Evolutionary conservation across 2,329 filamentous ascomycete genomes (phyloP), one percentile per base, ranked within the genome.

Genomic region (Pyrenophora teres): DNA sequence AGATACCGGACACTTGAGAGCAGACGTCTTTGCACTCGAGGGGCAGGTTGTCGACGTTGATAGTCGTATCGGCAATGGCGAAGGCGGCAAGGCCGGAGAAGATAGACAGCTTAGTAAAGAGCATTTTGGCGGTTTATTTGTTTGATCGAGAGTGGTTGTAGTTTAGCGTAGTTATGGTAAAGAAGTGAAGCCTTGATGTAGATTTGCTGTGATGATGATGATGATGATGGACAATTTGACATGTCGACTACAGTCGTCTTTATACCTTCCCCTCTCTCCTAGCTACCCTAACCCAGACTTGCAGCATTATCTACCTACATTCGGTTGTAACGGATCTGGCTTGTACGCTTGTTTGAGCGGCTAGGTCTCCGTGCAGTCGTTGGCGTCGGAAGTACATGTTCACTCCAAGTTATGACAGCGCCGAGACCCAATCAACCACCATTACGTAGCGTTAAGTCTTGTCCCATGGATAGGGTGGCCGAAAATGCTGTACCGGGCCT

Each of bases 31-130:
- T 61, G 59, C 70, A 72, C 42, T 67, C 60, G 15, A 31, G 37
- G 8, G 70, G 70, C 16, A 73, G 61, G 25, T 71, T 66, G 49
- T 66, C 54, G 51, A 65, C 56, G 46, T 63, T 62, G 44, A 72
- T 56, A 12, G 18, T 23, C 10, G 41, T 50, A 13, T 71, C 67
- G 8, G 63, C 63, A 30, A 59, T 46, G 37, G 52, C 57, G 27
- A 69, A 33, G 6, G 63, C 60, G 25, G 56, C 52, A 43, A 68
- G 52, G 31, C 56, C 36, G 33, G 66, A 56, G 39, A 57, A 46
- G 41, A 78, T 31, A 36, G 60, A 35, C 35, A 67, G 21, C 37
- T 60, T 64, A 37, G 62, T 46, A 43, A 62, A 57, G 37, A 64
- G 59, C 64, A 68, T 69, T 15, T 47, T 60, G 49, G 13, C 5